Evolutionary conservation across 2,329 filamentous ascomycete species (phyloP).

Genomic region (Whalleya microplaca): DNA sequence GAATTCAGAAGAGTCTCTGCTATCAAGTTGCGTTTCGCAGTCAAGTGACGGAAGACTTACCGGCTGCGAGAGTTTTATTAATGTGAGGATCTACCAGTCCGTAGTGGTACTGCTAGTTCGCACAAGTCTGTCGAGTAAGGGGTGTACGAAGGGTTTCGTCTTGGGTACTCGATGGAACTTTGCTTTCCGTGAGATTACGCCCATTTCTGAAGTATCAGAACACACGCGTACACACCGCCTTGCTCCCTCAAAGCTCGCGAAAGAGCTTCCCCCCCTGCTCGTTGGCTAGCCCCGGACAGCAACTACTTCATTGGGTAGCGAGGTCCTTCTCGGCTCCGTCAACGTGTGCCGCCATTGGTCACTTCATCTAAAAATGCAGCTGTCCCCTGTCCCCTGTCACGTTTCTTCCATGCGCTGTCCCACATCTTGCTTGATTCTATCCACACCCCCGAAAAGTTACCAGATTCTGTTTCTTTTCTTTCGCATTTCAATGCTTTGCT

Average conservation of each 20-base stretch:
- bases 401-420: constrained; percentile 56
- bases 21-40: constrained; percentile 19
- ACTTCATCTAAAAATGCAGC: constrained; percentile 54
- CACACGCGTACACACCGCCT: constrained; percentile 39
- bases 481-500: constrained; percentile 32
- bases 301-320: constrained; percentile 55
- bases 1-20: constrained; percentile 16
- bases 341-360: constrained; percentile 50
- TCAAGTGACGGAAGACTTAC: constrained; percentile 27
- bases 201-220: constrained; percentile 30
- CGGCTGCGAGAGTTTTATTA: constrained; percentile 21
- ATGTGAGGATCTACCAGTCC: constrained; percentile 17
- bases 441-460: constrained; percentile 37
- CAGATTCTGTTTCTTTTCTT: constrained; percentile 34
- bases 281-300: constrained; percentile 51
- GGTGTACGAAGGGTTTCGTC: constrained; percentile 24
- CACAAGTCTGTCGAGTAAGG: constrained; percentile 26
- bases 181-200: constrained; percentile 16
- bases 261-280: constrained; percentile 39
- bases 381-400: constrained; percentile 47
- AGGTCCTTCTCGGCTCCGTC: constrained; percentile 46
- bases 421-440: constrained; percentile 43
- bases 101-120: constrained; percentile 20
- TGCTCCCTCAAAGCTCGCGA: constrained; percentile 30
- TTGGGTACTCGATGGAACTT: constrained; percentile 14